A percentile compares a stretch with the other conserved stretches of the same genome.
Evolutionary conservation across 2,329 filamentous ascomycete species (phyloP).

Genomic region (Myriosclerotinia scirpicola): DNA sequence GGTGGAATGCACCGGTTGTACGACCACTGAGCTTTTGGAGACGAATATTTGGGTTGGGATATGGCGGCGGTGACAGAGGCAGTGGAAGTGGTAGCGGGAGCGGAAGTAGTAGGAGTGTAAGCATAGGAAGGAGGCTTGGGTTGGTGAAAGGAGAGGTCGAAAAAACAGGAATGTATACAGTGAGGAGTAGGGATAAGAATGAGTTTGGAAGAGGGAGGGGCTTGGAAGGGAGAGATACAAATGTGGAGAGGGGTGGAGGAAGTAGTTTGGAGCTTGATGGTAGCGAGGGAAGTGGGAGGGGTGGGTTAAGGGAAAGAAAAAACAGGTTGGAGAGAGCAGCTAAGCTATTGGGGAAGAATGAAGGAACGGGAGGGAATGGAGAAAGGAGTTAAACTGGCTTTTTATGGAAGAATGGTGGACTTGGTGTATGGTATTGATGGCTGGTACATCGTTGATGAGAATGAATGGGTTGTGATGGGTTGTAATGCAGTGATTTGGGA

Average conservation of each 20-base stretch:
- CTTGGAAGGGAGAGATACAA: background rate
- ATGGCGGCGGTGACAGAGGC: background rate
- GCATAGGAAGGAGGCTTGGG: background rate
- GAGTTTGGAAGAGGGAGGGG: background rate
- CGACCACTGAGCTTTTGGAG: slow-evolving; percentile 14
- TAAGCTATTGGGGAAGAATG: slow-evolving; percentile 13
- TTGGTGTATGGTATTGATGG: background rate
- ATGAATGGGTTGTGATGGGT: background rate
- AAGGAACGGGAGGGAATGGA: background rate
- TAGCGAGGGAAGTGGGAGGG: background rate
- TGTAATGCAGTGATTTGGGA: background rate
- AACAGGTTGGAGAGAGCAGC: slow-evolving; percentile 11
- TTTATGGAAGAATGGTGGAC: background rate
- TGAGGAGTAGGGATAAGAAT: slow-evolving; percentile 12
- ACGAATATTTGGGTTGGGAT: slow-evolving; percentile 4
- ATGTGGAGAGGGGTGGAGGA: background rate
- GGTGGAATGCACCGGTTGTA: background rate
- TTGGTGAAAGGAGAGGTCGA: slow-evolving; percentile 17
- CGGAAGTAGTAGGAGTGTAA: background rate
- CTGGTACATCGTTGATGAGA: background rate
- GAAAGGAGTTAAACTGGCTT: background rate
- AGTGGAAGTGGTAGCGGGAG: background rate
- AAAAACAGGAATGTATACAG: slow-evolving; percentile 22
- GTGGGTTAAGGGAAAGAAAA: background rate
- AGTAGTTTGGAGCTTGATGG: slow-evolving; percentile 18